phyloP scores from a whole-genome alignment of 441 rosid genomes.

The Populus hybrid region DNA sequence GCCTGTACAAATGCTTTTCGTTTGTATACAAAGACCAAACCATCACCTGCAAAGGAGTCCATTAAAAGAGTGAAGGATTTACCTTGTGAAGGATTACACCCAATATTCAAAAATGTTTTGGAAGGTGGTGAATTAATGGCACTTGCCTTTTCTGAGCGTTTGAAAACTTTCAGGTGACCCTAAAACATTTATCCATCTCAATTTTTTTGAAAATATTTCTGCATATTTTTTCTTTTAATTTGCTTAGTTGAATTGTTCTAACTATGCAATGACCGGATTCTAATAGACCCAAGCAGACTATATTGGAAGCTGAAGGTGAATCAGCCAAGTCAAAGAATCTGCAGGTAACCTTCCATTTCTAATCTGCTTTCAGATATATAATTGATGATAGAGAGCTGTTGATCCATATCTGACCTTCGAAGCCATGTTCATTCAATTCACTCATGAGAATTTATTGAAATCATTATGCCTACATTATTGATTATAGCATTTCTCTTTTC shows the following conservation, averaged over 20 bases:
- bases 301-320: constrained; percentile 96
- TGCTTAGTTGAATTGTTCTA: constrained; percentile 4
- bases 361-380: constrained; percentile 1
- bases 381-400: background rate
- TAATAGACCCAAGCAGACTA: constrained; percentile 92
- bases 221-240: background rate
- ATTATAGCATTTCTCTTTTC: background rate
- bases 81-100: constrained; percentile 86
- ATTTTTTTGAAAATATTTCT: background rate
- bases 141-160: constrained; percentile 84
- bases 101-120: constrained; percentile 65
- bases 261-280: constrained; percentile 25
- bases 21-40: constrained; percentile 82
- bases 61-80: constrained; percentile 81
- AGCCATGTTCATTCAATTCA: background rate
- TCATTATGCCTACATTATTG: background rate
- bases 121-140: constrained; percentile 87
- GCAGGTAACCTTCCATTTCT: constrained; percentile 43
- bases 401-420: background rate
- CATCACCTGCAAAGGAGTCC: constrained; percentile 84
- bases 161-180: constrained; percentile 70
- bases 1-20: constrained; percentile 85
- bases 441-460: background rate
- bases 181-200: background rate
- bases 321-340: constrained; percentile 70